Evolutionary conservation across 352 stramenopile genomes (phyloP).

Genomic region (Globisporangium recalcitrans): DNA sequence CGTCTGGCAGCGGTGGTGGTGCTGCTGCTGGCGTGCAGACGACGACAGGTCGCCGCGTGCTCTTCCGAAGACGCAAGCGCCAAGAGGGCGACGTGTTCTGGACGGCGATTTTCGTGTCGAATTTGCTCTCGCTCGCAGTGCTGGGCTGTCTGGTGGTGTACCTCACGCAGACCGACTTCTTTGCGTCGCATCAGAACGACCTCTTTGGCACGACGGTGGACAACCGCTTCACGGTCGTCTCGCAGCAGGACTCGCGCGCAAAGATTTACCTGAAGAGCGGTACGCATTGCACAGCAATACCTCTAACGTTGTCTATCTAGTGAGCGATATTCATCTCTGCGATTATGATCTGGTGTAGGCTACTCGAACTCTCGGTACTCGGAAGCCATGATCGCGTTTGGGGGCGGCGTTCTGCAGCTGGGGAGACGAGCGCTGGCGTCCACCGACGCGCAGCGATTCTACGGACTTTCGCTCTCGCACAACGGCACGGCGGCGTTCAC

Average conservation of each 20-base stretch:
- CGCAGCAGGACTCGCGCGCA: conserved; percentile 45
- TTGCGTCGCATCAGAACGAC: conserved; percentile 72
- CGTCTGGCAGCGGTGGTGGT: conserved; percentile 16
- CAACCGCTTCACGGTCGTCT: conserved; percentile 76
- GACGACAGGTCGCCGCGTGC: conserved; percentile 38
- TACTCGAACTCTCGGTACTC: conserved; percentile 71
- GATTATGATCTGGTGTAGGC: conserved; percentile 22
- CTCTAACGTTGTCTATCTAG: not conserved
- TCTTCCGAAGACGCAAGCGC: conserved; percentile 46
- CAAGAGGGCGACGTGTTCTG: conserved; percentile 62
- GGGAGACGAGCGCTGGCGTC: conserved; percentile 45
- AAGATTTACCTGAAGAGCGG: conserved; percentile 81
- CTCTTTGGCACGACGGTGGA: conserved; percentile 80
- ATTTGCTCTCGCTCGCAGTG: conserved; percentile 61
- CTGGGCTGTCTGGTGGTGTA: conserved; percentile 60
- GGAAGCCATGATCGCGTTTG: conserved; percentile 68
- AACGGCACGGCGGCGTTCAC: conserved; percentile 69
- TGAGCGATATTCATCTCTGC: not conserved
- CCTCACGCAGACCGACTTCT: conserved; percentile 78
- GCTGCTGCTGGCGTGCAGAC: not conserved
- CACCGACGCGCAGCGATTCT: conserved; percentile 55
- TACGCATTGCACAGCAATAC: conserved; percentile 13
- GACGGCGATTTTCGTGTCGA: conserved; percentile 63
- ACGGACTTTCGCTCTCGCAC: conserved; percentile 56
- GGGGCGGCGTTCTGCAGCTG: conserved; percentile 52